These are phyloP conservation scores for Hypoxylon sp. DNA, from an alignment of 2,329 filamentous ascomycete species.

Conservation along the genomic window DNA sequence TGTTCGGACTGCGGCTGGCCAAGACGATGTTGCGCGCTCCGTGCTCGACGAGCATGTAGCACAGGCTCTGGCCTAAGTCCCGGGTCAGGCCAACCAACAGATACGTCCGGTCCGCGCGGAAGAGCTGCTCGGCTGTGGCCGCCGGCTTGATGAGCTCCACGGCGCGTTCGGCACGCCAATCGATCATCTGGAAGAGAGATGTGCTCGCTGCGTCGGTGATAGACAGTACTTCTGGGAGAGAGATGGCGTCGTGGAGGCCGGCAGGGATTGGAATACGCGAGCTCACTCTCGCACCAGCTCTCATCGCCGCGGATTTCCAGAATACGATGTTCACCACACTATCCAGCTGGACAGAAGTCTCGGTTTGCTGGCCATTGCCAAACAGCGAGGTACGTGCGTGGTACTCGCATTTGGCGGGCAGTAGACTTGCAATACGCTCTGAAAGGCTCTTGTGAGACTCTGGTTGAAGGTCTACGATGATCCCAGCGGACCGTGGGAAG, in stretches of 20 bases:
- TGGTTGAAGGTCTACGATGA: conserved; percentile 48
- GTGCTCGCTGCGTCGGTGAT: not conserved
- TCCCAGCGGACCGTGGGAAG: conserved; percentile 34
- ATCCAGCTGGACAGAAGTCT: conserved; percentile 15
- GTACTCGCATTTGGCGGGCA: conserved; percentile 44
- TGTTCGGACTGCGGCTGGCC: conserved; percentile 50
- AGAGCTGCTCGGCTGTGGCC: conserved; percentile 33
- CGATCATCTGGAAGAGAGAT: conserved; percentile 46
- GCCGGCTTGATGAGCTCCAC: conserved; percentile 40
- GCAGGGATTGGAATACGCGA: not conserved
- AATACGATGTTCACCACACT: conserved; percentile 15
- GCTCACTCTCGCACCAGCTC: conserved; percentile 14
- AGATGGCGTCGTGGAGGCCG: conserved; percentile 20
- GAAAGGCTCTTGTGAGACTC: conserved; percentile 40
- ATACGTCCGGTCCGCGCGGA: conserved; percentile 50
- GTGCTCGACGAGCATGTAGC: conserved; percentile 48
- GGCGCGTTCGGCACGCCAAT: conserved; percentile 50
- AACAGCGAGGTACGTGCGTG: conserved; percentile 19
- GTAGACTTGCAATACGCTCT: conserved; percentile 30
- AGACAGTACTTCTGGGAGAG: conserved; percentile 41
- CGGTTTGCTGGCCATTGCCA: not conserved
- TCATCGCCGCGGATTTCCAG: conserved; percentile 37
- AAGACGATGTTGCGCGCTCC: conserved; percentile 52
- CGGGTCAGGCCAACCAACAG: conserved; percentile 52
- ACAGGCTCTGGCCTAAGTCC: conserved; percentile 56